These are phyloP conservation scores for Aureobasidium lini DNA, from an alignment of 2,329 filamentous ascomycete genomes.

Conservation along the genomic window DNA sequence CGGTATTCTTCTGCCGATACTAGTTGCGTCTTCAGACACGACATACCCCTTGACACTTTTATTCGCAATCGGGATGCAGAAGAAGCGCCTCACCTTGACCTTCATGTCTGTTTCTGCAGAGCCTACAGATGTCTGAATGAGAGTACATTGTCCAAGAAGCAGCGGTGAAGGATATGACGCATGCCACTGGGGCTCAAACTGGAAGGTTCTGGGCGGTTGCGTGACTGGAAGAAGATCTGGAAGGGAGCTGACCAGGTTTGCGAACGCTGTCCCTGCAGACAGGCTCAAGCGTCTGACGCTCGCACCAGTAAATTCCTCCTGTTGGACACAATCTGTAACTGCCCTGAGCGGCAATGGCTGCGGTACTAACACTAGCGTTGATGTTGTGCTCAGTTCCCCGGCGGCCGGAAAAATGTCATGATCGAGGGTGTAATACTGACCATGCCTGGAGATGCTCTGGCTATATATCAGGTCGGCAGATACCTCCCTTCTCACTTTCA, in stretches of 20 bases:
- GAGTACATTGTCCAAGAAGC: neutral
- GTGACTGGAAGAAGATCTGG: neutral
- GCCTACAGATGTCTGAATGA: neutral
- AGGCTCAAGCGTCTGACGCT: conserved; percentile 6
- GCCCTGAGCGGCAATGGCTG: neutral
- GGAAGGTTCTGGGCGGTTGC: neutral
- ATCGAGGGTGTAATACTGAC: neutral
- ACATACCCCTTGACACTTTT: conserved; percentile 3
- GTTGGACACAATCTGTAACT: neutral
- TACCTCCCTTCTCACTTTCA: neutral
- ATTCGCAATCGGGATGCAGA: neutral
- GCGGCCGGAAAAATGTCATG: neutral
- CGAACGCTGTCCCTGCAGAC: conserved; percentile 1
- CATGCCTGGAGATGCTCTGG: neutral
- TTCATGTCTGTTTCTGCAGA: conserved; percentile 2
- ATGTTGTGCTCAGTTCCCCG: neutral
- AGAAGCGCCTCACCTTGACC: conserved; percentile 1
- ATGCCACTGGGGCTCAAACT: neutral
- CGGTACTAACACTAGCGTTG: neutral
- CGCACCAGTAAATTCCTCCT: neutral
- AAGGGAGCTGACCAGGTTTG: conserved; percentile 7
- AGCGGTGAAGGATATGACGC: conserved; percentile 8
- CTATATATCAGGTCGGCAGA: conserved; percentile 5
- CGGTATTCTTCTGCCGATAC: neutral
- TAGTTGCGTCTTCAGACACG: neutral